Base-by-base conservation (phyloP, 73 alveolate species). In the Paramecium sexaurelia region DNA sequence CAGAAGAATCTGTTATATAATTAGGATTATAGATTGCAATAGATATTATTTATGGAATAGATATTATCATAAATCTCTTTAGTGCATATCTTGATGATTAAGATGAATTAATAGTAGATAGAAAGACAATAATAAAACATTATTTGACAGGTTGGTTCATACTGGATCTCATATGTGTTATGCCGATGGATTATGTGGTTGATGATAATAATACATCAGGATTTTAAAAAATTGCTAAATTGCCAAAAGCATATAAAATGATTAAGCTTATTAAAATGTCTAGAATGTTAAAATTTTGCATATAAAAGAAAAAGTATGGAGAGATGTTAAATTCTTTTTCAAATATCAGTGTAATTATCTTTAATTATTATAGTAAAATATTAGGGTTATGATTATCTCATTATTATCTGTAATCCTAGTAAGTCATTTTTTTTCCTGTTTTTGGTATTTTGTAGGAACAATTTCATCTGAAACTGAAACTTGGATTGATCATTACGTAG, bases 11-110 rank as follows among this genome's bases (percentile, higher is more conserved):
- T 6, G 87, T 4, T 17, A 11, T 66, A 13, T 20, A 71, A 13
- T 13, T 19, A 10, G 86, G 35, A 10, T 32, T 73, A 13, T 13
- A 20, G 2, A n/a, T 73, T 35, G 15, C 57, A 13, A 20, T 95
- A 40, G 97, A 93, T 78, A 85, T 93, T 29, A 41, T 93, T 24
- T 95, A 85, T 71, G 71, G 91, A 33, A 29, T 91, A 55, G 98
- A 95, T 90, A 85, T 95, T 56, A 75, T 95, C 9, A 67, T 95
- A 57, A 94, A 92, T 40, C 87, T 95, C 92, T 93, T 90, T 83
- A 95, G 96, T 24, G 95, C 96, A 86, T 93, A 91, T 83, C 83
- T 93, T 78, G 96, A 95, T 91, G 94, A 87, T 73, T 96, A 95
- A 66, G 94, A 85, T 24, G 94, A 91, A 67, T 87, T 95, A 13